Evolutionary conservation across 1,284 basidiomycete genomes (phyloP).

Genomic region (Marasmius fiardii): DNA sequence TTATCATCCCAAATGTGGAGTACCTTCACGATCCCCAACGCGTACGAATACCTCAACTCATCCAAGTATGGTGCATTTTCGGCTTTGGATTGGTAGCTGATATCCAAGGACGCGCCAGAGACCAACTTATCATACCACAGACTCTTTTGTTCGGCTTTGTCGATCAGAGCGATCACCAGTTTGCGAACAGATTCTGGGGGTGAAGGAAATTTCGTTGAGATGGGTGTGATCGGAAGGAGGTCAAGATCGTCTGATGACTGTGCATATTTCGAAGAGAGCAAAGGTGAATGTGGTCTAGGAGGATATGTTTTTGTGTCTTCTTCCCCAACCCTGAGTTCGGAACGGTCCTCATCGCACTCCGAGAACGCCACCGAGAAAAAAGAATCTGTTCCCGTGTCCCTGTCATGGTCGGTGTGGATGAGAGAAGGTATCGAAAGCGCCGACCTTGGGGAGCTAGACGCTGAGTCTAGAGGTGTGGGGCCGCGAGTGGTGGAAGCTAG

Average conservation of each 20-base stretch:
- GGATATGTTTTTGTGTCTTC: background rate
- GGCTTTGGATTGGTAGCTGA: background rate
- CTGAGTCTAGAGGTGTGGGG: background rate
- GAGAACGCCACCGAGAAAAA: background rate
- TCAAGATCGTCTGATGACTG: background rate
- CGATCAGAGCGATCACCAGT: background rate
- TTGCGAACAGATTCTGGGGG: background rate
- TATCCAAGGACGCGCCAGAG: background rate
- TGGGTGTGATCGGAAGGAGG: background rate
- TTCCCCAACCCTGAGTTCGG: background rate
- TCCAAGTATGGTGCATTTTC: background rate
- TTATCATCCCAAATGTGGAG: background rate
- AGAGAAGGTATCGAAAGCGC: background rate
- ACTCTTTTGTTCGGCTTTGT: background rate
- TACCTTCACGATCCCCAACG: background rate
- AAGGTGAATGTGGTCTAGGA: background rate
- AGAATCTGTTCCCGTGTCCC: background rate
- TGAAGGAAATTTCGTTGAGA: background rate
- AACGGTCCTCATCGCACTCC: background rate
- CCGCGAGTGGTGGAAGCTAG: background rate
- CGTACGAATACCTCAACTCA: background rate
- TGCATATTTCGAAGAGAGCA: background rate
- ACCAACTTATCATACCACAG: background rate
- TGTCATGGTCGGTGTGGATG: background rate
- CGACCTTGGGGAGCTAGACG: background rate